These are phyloP conservation scores for Dianthus caryophyllus DNA, from an alignment of 148 eudicot species.

Conservation along the genomic window DNA sequence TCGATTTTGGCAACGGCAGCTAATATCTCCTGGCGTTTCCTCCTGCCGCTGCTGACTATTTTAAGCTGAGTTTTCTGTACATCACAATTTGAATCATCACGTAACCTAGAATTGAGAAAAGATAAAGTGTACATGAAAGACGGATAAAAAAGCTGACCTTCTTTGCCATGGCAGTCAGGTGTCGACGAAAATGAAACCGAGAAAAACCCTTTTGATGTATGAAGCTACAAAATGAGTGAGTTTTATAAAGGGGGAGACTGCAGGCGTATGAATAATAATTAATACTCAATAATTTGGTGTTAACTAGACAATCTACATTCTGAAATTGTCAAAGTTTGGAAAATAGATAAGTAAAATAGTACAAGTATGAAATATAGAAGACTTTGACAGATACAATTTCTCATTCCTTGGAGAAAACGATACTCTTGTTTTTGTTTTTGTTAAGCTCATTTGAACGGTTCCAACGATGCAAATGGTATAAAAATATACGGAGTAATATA, in stretches of 20 bases:
- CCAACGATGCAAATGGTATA: not conserved
- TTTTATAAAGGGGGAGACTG: too few relatives aligned
- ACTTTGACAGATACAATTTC: slow-evolving; percentile 3
- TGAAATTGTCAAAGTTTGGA: slow-evolving; percentile 5
- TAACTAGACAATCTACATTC: not conserved
- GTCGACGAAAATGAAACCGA: not conserved
- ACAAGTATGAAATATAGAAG: not conserved
- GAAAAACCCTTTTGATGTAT: not conserved
- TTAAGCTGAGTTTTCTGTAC: slow-evolving; percentile 28
- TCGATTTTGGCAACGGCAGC: slow-evolving; percentile 24
- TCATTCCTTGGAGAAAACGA: not conserved
- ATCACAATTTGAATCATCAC: slow-evolving; percentile 7
- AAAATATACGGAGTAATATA: too few relatives aligned
- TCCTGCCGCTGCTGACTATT: slow-evolving; percentile 18
- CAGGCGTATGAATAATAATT: too few relatives aligned
- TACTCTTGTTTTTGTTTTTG: not conserved
- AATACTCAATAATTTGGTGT: not conserved
- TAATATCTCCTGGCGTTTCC: slow-evolving; percentile 18
- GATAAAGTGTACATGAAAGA: not conserved
- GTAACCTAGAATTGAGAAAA: not conserved
- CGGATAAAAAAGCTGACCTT: slow-evolving; percentile 5
- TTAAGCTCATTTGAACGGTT: not conserved
- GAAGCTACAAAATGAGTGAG: not conserved
- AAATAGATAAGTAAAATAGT: not conserved
- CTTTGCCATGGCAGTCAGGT: slow-evolving; percentile 21